phyloP scores from a whole-genome alignment of 2,329 filamentous ascomycete genomes.

The Arthrobotrys sphaeroides region DNA sequence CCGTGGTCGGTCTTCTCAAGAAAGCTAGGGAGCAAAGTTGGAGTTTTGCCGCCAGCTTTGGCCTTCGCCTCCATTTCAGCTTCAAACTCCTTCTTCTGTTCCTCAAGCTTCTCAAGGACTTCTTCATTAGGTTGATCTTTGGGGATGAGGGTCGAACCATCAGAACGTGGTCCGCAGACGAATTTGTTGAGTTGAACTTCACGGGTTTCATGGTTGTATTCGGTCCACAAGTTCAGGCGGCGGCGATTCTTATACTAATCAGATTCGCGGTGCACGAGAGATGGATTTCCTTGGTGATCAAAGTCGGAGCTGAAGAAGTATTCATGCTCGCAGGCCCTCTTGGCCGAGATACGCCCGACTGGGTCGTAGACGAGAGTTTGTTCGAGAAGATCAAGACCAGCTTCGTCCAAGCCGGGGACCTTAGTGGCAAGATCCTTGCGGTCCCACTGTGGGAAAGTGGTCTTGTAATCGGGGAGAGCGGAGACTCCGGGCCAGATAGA shows the following conservation, averaged over 20 bases:
- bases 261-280: slow-evolving; percentile 49
- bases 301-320: slow-evolving; percentile 71
- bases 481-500: slow-evolving; percentile 87
- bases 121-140: not conserved
- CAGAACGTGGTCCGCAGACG: not conserved
- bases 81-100: slow-evolving; percentile 18
- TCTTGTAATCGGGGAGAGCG: slow-evolving; percentile 93
- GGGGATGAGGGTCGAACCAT: not conserved
- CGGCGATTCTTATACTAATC: slow-evolving; percentile 49
- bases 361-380: slow-evolving; percentile 86
- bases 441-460: slow-evolving; percentile 90
- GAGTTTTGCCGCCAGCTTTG: not conserved
- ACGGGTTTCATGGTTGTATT: slow-evolving; percentile 24
- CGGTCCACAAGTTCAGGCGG: slow-evolving; percentile 5
- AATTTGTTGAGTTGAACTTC: slow-evolving; percentile 22
- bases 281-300: slow-evolving; percentile 56
- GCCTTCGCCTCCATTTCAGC: not conserved
- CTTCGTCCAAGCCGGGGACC: slow-evolving; percentile 77
- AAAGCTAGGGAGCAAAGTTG: not conserved
- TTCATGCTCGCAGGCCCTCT: slow-evolving; percentile 83
- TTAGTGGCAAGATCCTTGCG: slow-evolving; percentile 73
- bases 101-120: not conserved
- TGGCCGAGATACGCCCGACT: slow-evolving; percentile 84
- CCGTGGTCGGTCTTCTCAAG: slow-evolving; percentile 1
- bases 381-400: slow-evolving; percentile 74